Base-by-base conservation (phyloP, 2,329 filamentous ascomycete species). In the Fusarium sp. region DNA sequence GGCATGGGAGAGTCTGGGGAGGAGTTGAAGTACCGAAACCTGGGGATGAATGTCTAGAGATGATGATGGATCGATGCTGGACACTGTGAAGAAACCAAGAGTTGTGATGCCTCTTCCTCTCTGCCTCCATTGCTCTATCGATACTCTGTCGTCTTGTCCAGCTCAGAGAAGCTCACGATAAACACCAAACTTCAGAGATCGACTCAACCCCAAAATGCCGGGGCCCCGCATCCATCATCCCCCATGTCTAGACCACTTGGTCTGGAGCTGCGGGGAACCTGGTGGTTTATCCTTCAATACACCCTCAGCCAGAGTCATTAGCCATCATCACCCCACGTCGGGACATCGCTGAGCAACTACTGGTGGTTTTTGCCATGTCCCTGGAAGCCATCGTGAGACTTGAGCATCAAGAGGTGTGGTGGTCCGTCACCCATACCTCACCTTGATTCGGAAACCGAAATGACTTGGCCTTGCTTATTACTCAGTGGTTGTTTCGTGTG, bases 211-310 rank as follows among this genome's bases (percentile, higher is more conserved):
- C 60, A 62, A 54, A 38, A 38, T 54, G 22, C n/a, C 31, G 31
- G 60, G 60, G 60, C 45, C 60, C 60, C 60, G 60, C 60, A 54
- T 38, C 42, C 22, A 27, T 62, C 31, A 24, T 20, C 59, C 37
- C 37, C 38, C 40, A 18, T 61, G 37, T 22, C 37, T 2, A 29
- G 13, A 9, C 2, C 8, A n/a, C 37, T 47, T 38, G 22, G 58
- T 24, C 31, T 24, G 20, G 52, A 60, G 37, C 57, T 42, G 37
- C 57, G 57, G 57, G 37, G 57, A 42, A 62, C 59, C 59, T 62
- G 20, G 40, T 14, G 59, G 29, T 37, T 27, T 50, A 22, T 22
- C 40, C 58, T 61, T 62, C 29, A 50, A 59, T 34, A 37, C 56
- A 59, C 34, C 35, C 35, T 38, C 56, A 37, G 2, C 35, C 22